phyloP scores from a whole-genome alignment of 768 basidiomycete species.

The Tulasnella calospora region DNA sequence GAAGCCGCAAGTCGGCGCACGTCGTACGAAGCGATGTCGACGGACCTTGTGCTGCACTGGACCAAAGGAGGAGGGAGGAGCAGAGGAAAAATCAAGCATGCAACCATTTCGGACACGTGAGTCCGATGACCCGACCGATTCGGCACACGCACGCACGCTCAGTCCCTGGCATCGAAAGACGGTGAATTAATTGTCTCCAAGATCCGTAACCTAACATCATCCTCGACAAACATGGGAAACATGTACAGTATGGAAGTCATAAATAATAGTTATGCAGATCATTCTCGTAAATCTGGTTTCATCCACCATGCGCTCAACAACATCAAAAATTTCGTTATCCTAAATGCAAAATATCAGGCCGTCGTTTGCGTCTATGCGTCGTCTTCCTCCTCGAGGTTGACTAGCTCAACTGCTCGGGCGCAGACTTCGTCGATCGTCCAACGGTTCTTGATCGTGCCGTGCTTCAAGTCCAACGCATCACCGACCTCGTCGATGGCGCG shows the following conservation, averaged over 20 bases:
- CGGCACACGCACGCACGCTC: background rate
- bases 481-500: conserved; percentile 90
- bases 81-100: background rate
- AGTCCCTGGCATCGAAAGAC: background rate
- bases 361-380: background rate
- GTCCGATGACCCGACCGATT: background rate
- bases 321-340: no score
- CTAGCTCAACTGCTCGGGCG: conserved; percentile 68
- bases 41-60: background rate
- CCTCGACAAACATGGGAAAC: background rate
- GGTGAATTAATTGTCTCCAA: background rate
- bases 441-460: conserved; percentile 55
- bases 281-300: background rate
- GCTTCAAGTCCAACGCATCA: conserved; percentile 83
- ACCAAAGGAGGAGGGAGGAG: background rate
- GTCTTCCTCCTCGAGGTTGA: conserved; percentile 38
- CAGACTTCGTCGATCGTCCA: conserved; percentile 77
- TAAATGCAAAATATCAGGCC: background rate
- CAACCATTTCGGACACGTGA: conserved; percentile 9
- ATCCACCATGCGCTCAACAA: background rate
- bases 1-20: background rate
- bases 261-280: background rate
- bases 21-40: conserved; percentile 4
- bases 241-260: background rate
- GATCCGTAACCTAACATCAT: background rate